Percentiles rank a stretch among this genome's conserved stretches.
These are phyloP conservation scores for Fusarium heterosporum DNA, from an alignment of 2,329 filamentous ascomycete species.

Conservation along the genomic window DNA sequence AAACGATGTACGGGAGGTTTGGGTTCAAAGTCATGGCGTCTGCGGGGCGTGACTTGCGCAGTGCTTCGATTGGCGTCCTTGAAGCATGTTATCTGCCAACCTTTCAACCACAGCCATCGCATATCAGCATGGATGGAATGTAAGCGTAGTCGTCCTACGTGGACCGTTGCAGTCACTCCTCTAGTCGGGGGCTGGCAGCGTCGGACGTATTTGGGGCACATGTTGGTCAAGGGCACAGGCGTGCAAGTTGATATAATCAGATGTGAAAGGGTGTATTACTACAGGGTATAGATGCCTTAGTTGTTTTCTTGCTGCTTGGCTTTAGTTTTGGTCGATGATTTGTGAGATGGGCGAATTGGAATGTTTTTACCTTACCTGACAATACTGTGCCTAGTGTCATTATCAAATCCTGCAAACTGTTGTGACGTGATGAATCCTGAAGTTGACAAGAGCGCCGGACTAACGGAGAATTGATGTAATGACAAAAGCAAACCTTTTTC, in stretches of 20 bases:
- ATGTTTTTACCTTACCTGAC: conserved; percentile 14
- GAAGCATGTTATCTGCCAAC: conserved; percentile 2
- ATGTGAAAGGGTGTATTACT: conserved; percentile 33
- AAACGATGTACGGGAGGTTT: conserved; percentile 25
- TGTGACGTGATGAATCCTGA: not conserved
- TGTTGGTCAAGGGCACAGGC: conserved; percentile 8
- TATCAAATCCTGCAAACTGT: not conserved
- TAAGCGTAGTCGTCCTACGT: not conserved
- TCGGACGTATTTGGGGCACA: conserved; percentile 3
- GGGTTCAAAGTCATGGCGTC: conserved; percentile 41
- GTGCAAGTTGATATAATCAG: conserved; percentile 22
- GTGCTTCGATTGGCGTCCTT: conserved; percentile 18
- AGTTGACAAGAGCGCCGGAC: not conserved
- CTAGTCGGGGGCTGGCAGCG: not conserved
- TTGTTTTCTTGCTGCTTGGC: conserved; percentile 24
- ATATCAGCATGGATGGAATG: not conserved
- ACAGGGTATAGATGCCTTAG: conserved; percentile 37
- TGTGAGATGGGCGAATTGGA: conserved; percentile 35
- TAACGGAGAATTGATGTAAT: conserved; percentile 1
- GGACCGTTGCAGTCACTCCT: not conserved
- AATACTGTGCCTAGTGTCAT: not conserved
- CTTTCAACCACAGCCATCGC: not conserved
- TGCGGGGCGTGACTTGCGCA: conserved; percentile 26
- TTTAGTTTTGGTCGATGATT: conserved; percentile 19
- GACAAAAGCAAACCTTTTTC: not conserved